Conservation (phyloP, 176 grass and related monocot genomes). For the Cenchrus purpureus region DNA sequence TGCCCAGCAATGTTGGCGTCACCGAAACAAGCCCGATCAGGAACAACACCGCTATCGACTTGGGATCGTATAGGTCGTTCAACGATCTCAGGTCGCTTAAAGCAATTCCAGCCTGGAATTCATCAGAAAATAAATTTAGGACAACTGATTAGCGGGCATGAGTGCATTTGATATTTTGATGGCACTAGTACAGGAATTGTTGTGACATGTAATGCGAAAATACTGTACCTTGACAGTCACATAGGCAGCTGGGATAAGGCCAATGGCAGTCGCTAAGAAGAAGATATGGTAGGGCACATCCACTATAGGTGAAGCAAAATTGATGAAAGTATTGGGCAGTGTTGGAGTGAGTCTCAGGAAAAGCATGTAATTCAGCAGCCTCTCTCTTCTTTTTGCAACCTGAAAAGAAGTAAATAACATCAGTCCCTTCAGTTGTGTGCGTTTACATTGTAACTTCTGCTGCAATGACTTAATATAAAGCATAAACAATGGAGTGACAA, state of each 20-base stretch:
- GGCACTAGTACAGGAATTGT: not conserved
- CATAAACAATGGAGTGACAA: not conserved
- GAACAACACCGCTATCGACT: slow-evolving; percentile 79
- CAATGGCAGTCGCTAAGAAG: slow-evolving; percentile 76
- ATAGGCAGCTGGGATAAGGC: slow-evolving; percentile 92
- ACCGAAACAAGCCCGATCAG: slow-evolving; percentile 87
- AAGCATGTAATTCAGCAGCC: slow-evolving; percentile 96
- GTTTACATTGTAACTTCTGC: not conserved
- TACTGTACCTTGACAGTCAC: slow-evolving; percentile 77
- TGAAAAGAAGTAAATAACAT: slow-evolving; percentile 37
- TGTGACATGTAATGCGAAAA: not conserved
- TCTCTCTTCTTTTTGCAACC: slow-evolving; percentile 90
- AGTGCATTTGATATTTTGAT: not conserved
- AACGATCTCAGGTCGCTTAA: slow-evolving; percentile 80
- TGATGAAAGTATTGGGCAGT: slow-evolving; percentile 98
- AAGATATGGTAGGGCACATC: slow-evolving; percentile 94
- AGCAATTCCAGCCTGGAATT: slow-evolving; percentile 88
- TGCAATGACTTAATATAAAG: not conserved
- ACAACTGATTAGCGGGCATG: not conserved
- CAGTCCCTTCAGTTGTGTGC: not conserved
- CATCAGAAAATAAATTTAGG: slow-evolving; percentile 1
- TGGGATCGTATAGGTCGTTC: slow-evolving; percentile 84
- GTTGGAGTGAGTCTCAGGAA: slow-evolving; percentile 94
- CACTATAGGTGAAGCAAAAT: slow-evolving; percentile 95
- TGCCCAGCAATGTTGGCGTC: slow-evolving; percentile 69